Base-by-base conservation (phyloP, 2,329 filamentous ascomycete species). In the Trichophyton verrucosum region DNA sequence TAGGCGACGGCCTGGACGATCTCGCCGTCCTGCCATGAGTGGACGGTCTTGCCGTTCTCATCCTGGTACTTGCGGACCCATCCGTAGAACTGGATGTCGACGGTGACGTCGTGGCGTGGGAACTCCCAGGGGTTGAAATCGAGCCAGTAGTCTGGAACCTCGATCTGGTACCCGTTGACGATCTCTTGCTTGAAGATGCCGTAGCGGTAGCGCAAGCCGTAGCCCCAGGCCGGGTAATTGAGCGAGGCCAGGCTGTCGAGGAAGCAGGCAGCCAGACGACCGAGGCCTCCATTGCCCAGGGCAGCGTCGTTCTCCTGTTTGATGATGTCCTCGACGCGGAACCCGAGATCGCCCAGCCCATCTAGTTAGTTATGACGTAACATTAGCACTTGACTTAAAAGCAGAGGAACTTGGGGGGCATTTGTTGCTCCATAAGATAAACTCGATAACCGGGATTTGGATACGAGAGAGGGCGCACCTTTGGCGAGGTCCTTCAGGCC, bases 81-180 rank as follows among this genome's bases (percentile, higher is more conserved):
- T 36, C 94, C 94, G 68, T 92, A 96, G 79, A 99, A 99, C 80
- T 97, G 91, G 63, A 99, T 90, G 75, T 97, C 89, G 24, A 99
- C 91, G 1, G 88, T 91, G 64, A 99, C 88, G 72, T 99, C 94
- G 73, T 96, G 90, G 66, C 94, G 83, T 47, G 91, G 91, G 70
- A 97, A 99, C 73, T 99, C 94, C 94, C 94, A 99, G 0, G 94
- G 94, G 75, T 99, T 99, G 76, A 97, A 96, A 73, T 97, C 94
- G 60, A 99, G 84, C 94, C 94, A 99, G 77, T 99, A 97, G 74
- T 99, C 94, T 20, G 94, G 94, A 62, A 97, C 88, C 72, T 99
- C 94, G 65, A 99, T 91, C 75, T 99, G 94, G 73, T 96, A 99
- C 61, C 94, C 94, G 70, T 97, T 88, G 63, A 96, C 86, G 68